Base-by-base conservation (phyloP, 352 stramenopile genomes). In the Aphanomyces cochlioides region DNA sequence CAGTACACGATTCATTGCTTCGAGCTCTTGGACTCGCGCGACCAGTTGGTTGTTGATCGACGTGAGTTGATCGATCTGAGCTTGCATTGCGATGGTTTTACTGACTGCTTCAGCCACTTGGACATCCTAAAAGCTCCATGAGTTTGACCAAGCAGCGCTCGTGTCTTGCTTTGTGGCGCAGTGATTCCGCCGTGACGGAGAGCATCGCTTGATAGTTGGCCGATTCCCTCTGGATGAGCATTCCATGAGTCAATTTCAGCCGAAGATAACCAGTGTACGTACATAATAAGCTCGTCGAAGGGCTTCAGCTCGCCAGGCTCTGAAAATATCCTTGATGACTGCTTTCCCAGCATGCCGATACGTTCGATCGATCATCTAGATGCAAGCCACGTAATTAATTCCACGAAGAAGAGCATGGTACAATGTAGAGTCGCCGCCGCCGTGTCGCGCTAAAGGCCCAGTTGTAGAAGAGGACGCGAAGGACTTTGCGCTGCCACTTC, bases 141-240 rank as follows among this genome's bases (percentile, higher is more conserved):
- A 54, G 57, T 66, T 13, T 38, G 21, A 21, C 21, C 17, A 15
- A 67, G 53, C 34, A 8, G 13, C 17, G 41, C 7, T 67, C 7
- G 1, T 36, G 34, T 41, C 50, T 12, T 43, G 61, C 64, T 45
- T 93, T 93, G 45, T 83, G 84, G 45, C 82, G 90, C 13, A 90
- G 75, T 17, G 84, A 90, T 47, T 85, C 77, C 15, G 83, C 82
- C 4, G 84, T 90, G 73, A 91, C 81, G 0, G 84, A 90, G 19
- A 91, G 69, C 82, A 91, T 91, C n/a, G 82, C 79, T 74, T 93
- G 84, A 71, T 90, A 91, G 57, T 93, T 85, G 41, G 78, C 74
- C 39, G 81, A 92, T 67, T 92, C 84, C 7, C 84, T 81, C 68
- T 83, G 64, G 21, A 3, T 36, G 1, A 68, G 13, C 12, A 19